phyloP scores from a whole-genome alignment of 345 rosid genomes.

The Balakata baccata region DNA sequence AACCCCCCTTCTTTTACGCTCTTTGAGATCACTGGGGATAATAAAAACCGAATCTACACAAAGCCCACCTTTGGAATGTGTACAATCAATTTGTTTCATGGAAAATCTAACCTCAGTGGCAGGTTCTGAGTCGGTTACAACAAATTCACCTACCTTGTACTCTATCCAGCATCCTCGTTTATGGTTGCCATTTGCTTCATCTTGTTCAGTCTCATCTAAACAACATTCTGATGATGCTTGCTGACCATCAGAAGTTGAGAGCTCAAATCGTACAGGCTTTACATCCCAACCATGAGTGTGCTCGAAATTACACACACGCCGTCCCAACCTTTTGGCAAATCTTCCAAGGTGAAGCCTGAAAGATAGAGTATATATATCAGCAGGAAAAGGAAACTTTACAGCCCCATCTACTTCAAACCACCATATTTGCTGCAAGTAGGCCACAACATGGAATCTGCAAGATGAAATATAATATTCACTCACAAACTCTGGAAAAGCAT shows the following conservation, averaged over 20 bases:
- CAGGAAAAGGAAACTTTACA: slow-evolving; percentile 77
- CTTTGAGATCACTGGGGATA: slow-evolving; percentile 64
- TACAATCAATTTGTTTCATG: slow-evolving; percentile 94
- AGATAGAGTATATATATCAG: slow-evolving; percentile 69
- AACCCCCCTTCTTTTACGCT: slow-evolving; percentile 42
- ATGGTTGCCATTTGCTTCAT: slow-evolving; percentile 49
- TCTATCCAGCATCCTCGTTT: slow-evolving; percentile 93
- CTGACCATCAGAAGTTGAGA: slow-evolving; percentile 24
- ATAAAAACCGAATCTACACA: slow-evolving; percentile 91
- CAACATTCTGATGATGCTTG: slow-evolving; percentile 21
- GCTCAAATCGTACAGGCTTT: slow-evolving; percentile 45
- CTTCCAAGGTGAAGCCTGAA: slow-evolving; percentile 88
- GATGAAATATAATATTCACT: slow-evolving; percentile 4
- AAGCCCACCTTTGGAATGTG: slow-evolving; percentile 89
- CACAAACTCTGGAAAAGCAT: slow-evolving; percentile 11
- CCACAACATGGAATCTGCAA: slow-evolving; percentile 72
- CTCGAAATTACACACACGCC: slow-evolving; percentile 35
- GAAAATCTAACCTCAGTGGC: slow-evolving; percentile 69
- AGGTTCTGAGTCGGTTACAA: slow-evolving; percentile 55
- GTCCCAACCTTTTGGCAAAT: slow-evolving; percentile 64
- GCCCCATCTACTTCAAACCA: slow-evolving; percentile 93
- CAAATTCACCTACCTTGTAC: slow-evolving; percentile 75
- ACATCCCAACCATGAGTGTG: slow-evolving; percentile 70
- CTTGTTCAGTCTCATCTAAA: slow-evolving; percentile 33
- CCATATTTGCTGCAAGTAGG: slow-evolving; percentile 90